Base-by-base conservation (phyloP, 1,284 basidiomycete species). In the Microbotryomycetes sp. region DNA sequence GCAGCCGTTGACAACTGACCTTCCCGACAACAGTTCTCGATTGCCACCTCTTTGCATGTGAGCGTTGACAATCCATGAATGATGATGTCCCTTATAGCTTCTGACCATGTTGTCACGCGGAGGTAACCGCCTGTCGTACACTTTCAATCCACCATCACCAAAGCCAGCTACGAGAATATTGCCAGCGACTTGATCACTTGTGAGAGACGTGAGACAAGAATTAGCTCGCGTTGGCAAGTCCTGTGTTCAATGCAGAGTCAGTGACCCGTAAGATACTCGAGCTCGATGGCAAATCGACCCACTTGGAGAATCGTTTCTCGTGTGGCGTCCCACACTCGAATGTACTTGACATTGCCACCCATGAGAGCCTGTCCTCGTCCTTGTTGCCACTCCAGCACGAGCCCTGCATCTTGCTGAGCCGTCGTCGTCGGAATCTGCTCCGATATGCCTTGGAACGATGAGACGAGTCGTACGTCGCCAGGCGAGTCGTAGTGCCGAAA, bases 311-410 rank as follows among this genome's bases (percentile, higher is more conserved):
- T 86, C 25, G 84, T 84, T 76, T 98, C 94, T 15, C 89, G 87
- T 69, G 91, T 86, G 14, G 92, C 93, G 75, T 98, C 94, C 96
- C 96, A 98, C 1, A 93, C 82, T 56, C 92, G 83, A 62, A 99
- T 86, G 36, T 87, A 85, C 59, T 86, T 84, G 54, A 90, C 88
- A 76, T 98, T 94, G 6, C 96, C 96, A 12, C 89, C 90, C 14
- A 92, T 86, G 15, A 97, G 79, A 31, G 98, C 78, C 46, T 86
- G 85, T 0, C 94, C 96, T 30, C 85, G 83, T 5, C 83, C 81
- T 77, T 97, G 94, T 73, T 92, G 90, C 96, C 96, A 99, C 63
- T 94, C 91, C 55, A 89, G 85, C 28, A 97, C 81, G 45, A 97
- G 79, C 0, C 94, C 94, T 59, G 83, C 84, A 31, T 90, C 89